Evolutionary conservation across 116 monocot species (phyloP).

Genomic region (Iris pallida): DNA sequence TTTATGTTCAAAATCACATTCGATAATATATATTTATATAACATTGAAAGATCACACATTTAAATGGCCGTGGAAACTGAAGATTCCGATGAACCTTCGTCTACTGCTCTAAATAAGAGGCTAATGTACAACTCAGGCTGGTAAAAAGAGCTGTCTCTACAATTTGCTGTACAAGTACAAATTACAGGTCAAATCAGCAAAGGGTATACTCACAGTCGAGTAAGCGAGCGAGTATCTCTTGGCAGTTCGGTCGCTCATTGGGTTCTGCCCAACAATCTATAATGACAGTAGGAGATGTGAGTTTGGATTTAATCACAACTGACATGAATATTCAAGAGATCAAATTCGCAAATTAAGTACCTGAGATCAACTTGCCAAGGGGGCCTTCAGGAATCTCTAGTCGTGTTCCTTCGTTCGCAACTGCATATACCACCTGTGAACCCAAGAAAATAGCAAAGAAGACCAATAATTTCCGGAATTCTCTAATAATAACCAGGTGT

Average conservation of each 20-base stretch:
- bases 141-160: slow-evolving; percentile 17
- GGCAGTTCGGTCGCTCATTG: slow-evolving; percentile 30
- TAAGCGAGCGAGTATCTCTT: slow-evolving; percentile 44
- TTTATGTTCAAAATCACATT: too few relatives aligned
- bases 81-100: not conserved
- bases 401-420: slow-evolving; percentile 76
- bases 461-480: too few relatives aligned
- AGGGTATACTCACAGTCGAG: slow-evolving; percentile 45
- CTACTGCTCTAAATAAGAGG: not conserved
- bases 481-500: too few relatives aligned
- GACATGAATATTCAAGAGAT: not conserved
- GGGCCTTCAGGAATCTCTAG: slow-evolving; percentile 83
- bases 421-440: slow-evolving; percentile 72
- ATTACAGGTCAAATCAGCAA: slow-evolving; percentile 14
- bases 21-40: too few relatives aligned
- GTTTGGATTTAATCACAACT: not conserved
- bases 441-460: not conserved
- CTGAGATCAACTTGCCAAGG: slow-evolving; percentile 79
- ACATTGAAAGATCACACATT: not conserved
- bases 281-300: not conserved
- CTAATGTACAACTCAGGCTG: slow-evolving; percentile 22
- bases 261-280: slow-evolving; percentile 55
- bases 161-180: slow-evolving; percentile 24
- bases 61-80: not conserved
- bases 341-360: slow-evolving; percentile 18